A percentile compares a stretch with the other conserved stretches of the same genome.
Evolutionary conservation across 495 filamentous ascomycete species (phyloP).

Genomic region (Tirmania nivea): DNA sequence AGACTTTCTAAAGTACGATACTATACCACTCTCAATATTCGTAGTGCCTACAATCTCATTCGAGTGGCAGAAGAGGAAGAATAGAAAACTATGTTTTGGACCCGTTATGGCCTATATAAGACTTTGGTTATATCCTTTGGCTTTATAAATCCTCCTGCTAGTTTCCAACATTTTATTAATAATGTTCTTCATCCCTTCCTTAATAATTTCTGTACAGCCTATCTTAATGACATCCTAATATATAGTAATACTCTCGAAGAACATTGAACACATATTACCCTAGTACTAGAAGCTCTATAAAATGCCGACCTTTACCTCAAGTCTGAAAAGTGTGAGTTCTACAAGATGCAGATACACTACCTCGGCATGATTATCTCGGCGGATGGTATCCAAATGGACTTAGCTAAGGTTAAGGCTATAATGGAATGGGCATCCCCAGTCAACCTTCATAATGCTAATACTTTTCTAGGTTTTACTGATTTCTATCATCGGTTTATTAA

Average conservation of each 20-base stretch:
- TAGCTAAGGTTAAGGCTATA: not conserved
- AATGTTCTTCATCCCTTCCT: constrained; percentile 13
- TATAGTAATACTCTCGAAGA: constrained; percentile 12
- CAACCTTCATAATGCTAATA: too few relatives aligned
- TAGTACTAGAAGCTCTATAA: constrained; percentile 5
- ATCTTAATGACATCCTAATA: constrained; percentile 23
- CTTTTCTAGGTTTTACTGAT: too few relatives aligned
- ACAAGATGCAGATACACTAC: not conserved
- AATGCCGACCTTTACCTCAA: not conserved
- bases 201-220: constrained; percentile 16
- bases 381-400: not conserved
- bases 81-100: constrained; percentile 20
- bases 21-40: not conserved
- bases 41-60: constrained; percentile 1
- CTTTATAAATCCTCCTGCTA: constrained; percentile 10
- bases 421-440: too few relatives aligned
- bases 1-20: too few relatives aligned
- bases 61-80: constrained; percentile 5
- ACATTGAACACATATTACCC: constrained; percentile 10
- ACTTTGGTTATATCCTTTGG: constrained; percentile 16
- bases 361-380: constrained; percentile 1
- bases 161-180: constrained; percentile 7
- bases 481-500: not conserved
- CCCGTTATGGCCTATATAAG: constrained; percentile 15
- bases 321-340: not conserved